Conservation (phyloP, 2,329 filamentous ascomycete genomes). For the Rhynchosporium graminicola region DNA sequence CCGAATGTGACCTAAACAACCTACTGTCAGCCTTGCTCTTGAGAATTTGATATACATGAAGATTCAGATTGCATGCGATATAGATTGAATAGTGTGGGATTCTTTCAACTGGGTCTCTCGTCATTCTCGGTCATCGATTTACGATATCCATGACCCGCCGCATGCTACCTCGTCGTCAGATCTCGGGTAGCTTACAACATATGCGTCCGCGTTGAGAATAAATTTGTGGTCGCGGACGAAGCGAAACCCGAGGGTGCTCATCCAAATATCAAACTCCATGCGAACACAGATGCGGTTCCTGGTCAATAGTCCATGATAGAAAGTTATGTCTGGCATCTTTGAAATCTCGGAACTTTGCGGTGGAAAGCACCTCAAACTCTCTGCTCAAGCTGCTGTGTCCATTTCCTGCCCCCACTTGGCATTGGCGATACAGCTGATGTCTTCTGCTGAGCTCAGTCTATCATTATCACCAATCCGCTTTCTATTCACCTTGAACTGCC, state of each 20-base stretch:
- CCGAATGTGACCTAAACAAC: slow-evolving; percentile 27
- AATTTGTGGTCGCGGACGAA: slow-evolving; percentile 20
- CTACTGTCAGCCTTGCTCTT: slow-evolving; percentile 43
- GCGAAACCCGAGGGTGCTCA: slow-evolving; percentile 29
- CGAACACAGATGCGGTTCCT: no score
- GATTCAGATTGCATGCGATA: slow-evolving; percentile 47
- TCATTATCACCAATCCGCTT: no score
- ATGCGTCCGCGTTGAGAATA: no score
- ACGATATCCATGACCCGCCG: slow-evolving; percentile 46
- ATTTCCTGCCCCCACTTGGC: no score
- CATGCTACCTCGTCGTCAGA: slow-evolving; percentile 40
- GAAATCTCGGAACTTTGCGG: no score
- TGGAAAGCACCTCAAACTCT: no score
- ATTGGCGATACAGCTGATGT: no score
- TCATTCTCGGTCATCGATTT: slow-evolving; percentile 34
- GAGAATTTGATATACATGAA: slow-evolving; percentile 51
- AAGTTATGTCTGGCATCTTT: no score
- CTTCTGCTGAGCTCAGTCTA: no score
- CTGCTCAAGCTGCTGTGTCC: no score
- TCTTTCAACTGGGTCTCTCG: slow-evolving; percentile 53
- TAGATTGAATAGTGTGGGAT: slow-evolving; percentile 46
- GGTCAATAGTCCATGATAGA: no score
- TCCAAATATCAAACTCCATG: slow-evolving; percentile 22
- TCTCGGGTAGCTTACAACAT: slow-evolving; percentile 20
- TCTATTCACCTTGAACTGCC: no score